These are phyloP conservation scores for Fusarium armeniacum DNA, from an alignment of 2,329 filamentous ascomycete genomes.

Conservation along the genomic window DNA sequence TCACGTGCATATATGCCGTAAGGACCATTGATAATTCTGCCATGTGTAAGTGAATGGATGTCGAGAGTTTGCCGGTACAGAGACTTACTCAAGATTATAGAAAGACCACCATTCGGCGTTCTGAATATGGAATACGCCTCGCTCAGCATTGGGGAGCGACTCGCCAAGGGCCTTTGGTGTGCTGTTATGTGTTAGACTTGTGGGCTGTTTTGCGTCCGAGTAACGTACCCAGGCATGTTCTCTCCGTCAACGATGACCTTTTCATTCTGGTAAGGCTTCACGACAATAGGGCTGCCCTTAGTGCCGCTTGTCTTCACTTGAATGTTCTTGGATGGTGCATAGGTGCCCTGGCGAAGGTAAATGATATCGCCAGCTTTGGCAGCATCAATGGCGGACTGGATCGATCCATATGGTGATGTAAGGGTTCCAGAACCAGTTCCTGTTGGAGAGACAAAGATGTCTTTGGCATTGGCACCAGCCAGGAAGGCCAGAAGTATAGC, in stretches of 20 bases:
- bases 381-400: constrained; percentile 61
- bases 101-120: constrained; percentile 61
- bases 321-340: constrained; percentile 62
- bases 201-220: accelerated
- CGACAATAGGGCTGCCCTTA: constrained; percentile 56
- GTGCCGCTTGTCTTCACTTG: constrained; percentile 62
- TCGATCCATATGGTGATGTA: constrained; percentile 59
- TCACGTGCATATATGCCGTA: constrained; percentile 57
- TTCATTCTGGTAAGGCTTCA: constrained; percentile 60
- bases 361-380: constrained; percentile 63
- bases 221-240: constrained; percentile 40
- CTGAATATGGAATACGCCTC: constrained; percentile 64
- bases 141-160: constrained; percentile 57
- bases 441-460: constrained; percentile 62
- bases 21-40: constrained; percentile 54
- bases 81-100: constrained; percentile 53
- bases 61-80: accelerated
- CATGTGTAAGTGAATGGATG: background rate
- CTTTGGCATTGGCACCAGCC: constrained; percentile 46
- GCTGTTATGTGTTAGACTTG: constrained; percentile 47
- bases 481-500: constrained; percentile 29
- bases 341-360: constrained; percentile 62
- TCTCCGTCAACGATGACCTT: constrained; percentile 64
- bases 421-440: constrained; percentile 58
- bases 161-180: constrained; percentile 60